Evolutionary conservation across 305 asterid species (phyloP).

Genomic region (Solanum hybrid): DNA sequence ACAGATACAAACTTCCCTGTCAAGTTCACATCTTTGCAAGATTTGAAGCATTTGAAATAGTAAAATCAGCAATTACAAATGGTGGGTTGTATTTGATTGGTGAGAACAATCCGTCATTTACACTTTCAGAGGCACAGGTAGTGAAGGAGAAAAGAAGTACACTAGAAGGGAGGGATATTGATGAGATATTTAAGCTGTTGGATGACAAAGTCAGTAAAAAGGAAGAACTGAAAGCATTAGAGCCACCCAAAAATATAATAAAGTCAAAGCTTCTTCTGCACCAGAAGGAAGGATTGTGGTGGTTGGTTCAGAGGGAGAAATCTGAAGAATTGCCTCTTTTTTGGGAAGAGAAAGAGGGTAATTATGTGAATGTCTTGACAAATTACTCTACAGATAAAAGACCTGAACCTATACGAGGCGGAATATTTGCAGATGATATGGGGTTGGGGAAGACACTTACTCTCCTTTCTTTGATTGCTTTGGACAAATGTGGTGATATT

Average conservation of each 20-base stretch:
- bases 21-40: constrained; percentile 80
- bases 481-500: constrained; percentile 40
- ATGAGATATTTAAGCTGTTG: constrained; percentile 67
- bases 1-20: constrained; percentile 49
- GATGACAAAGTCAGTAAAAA: constrained; percentile 47
- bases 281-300: constrained; percentile 82
- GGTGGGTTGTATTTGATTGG: constrained; percentile 60
- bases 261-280: constrained; percentile 61
- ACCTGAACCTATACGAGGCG: constrained; percentile 85
- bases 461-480: constrained; percentile 75
- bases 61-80: constrained; percentile 29
- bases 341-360: constrained; percentile 64
- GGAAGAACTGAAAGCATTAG: constrained; percentile 44
- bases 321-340: constrained; percentile 74
- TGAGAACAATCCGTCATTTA: constrained; percentile 35
- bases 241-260: constrained; percentile 63
- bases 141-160: constrained; percentile 41
- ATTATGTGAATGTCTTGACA: constrained; percentile 59
- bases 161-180: constrained; percentile 49
- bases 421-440: constrained; percentile 97
- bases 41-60: constrained; percentile 41
- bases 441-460: constrained; percentile 96
- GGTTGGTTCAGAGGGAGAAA: constrained; percentile 79
- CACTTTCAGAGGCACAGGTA: constrained; percentile 54
- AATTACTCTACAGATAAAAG: constrained; percentile 46